A percentile compares a stretch with the other conserved stretches of the same genome.
Evolutionary conservation across 2,329 filamentous ascomycete species (phyloP).

Genomic region (Ophiocordyceps camponoti-saundersi): DNA sequence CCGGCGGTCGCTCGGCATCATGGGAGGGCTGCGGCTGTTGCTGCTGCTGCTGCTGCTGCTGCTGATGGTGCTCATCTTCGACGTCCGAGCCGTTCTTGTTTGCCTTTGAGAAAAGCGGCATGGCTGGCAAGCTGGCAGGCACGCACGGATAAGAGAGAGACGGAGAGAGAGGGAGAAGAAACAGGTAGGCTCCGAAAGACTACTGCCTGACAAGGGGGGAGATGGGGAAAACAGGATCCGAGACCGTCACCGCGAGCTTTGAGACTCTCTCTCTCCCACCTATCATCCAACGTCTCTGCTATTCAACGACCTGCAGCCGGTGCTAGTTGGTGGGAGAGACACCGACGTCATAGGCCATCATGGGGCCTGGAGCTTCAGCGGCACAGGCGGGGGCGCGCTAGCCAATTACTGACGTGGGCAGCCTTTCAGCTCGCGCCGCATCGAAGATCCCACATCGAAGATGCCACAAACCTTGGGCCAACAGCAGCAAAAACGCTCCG

Average conservation of each 20-base stretch:
- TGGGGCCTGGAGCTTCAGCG: background rate
- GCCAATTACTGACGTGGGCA: background rate
- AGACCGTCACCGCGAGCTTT: background rate
- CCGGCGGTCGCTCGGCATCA: slow-evolving; percentile 8
- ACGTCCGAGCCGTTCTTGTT: background rate
- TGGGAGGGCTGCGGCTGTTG: background rate
- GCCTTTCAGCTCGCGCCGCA: background rate
- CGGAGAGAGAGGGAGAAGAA: too few relatives aligned
- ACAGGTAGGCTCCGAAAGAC: background rate
- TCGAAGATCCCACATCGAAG: background rate
- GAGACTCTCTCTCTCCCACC: background rate
- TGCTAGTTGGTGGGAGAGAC: background rate
- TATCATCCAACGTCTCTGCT: background rate
- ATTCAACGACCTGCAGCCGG: background rate
- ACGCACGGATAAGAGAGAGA: background rate
- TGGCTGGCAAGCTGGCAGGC: background rate
- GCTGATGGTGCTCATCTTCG: slow-evolving; percentile 3
- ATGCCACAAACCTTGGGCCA: background rate
- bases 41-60: slow-evolving; percentile 1
- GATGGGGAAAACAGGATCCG: background rate
- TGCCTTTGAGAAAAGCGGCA: background rate
- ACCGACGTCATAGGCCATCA: background rate
- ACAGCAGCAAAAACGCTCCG: slow-evolving; percentile 2
- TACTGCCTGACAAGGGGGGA: too few relatives aligned
- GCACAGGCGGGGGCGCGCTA: background rate